Evolutionary conservation across 1,284 basidiomycete genomes (phyloP), one percentile per base, ranked within the genome.

Genomic region (Lentinula novae-zelandiae): DNA sequence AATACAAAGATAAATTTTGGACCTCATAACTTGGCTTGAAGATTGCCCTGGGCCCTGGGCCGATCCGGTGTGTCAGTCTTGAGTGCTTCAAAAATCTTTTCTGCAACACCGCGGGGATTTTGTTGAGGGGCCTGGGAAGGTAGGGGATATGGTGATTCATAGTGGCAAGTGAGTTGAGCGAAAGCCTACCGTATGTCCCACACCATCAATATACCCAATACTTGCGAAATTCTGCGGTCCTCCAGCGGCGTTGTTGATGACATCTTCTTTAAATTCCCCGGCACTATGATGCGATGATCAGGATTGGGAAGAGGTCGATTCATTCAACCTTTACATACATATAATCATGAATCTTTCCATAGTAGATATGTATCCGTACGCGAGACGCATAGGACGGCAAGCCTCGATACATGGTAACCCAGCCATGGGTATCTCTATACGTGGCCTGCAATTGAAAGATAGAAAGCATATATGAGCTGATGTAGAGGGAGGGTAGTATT

Each of bases 321-420:
- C 6, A 44, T 17, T 15, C n/a, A 44, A 15, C 6, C 7, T 44
- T 39, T 17, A 53, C 76, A 50, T 66, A 82, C 82, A 81, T 44
- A 61, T 76, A 74, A 63, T 84, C 82, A 56, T 78, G 70, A 5
- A 78, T 73, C 0, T 67, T 75, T 17, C 82, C 83, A 61, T 78
- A 83, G 27, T 83, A 75, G 31, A 82, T 64, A 66, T 85, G 82
- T 1, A 78, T 76, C 0, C 80, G 82, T 2, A 78, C 55, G 1
- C 68, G 69, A 34, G 71, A 69, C 44, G 76, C 77, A 27, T 80
- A 68, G 5, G 67, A 58, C 1, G 67, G 57, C 9, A 84, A 68
- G 48, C 76, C 69, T 31, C 72, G 64, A 63, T 79, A 82, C 0
- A 74, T 70, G 2, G 76, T 70, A 8, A 70, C 58, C 31, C 68